phyloP scores from a whole-genome alignment of 768 basidiomycete species.

The Pleurotus sapidus region DNA sequence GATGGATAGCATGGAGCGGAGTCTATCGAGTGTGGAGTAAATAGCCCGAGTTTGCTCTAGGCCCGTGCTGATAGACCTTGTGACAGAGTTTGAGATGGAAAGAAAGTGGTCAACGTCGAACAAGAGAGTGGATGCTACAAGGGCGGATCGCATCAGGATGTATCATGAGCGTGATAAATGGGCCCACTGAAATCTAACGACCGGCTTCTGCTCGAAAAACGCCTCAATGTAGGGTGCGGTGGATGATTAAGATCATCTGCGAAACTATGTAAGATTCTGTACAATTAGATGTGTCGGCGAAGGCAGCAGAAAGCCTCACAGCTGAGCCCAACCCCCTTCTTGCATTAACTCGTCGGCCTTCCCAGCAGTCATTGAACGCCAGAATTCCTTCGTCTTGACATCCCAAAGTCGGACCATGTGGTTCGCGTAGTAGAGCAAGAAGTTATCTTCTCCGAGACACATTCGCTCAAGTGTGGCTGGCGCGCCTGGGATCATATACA shows the following conservation, averaged over 20 bases:
- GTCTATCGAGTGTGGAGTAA: slow-evolving; percentile 46
- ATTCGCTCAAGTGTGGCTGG: slow-evolving; percentile 61
- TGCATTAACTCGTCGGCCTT: slow-evolving; percentile 74
- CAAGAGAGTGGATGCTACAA: slow-evolving; percentile 44
- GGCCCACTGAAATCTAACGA: not conserved
- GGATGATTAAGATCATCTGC: not conserved
- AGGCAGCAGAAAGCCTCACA: slow-evolving; percentile 41
- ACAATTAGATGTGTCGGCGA: not conserved
- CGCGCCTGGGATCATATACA: slow-evolving; percentile 81
- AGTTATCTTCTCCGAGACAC: slow-evolving; percentile 63
- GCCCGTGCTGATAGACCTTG: slow-evolving; percentile 50
- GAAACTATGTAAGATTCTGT: not conserved
- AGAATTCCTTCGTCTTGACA: slow-evolving; percentile 74
- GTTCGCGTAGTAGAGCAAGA: slow-evolving; percentile 75
- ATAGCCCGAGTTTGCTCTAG: slow-evolving; percentile 37
- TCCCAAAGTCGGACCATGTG: slow-evolving; percentile 88
- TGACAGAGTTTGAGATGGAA: slow-evolving; percentile 42
- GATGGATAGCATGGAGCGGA: slow-evolving; percentile 59
- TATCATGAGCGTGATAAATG: not conserved
- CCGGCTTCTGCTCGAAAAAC: slow-evolving; percentile 1
- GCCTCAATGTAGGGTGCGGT: not conserved
- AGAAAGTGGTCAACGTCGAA: slow-evolving; percentile 53
- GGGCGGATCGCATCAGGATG: no score
- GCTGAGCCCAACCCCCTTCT: slow-evolving; percentile 70
- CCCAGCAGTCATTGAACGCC: slow-evolving; percentile 74